Evolutionary conservation across 2,329 filamentous ascomycete species (phyloP), one percentile per base, ranked within the genome.

Genomic region (Purpureocillium lavendulum): DNA sequence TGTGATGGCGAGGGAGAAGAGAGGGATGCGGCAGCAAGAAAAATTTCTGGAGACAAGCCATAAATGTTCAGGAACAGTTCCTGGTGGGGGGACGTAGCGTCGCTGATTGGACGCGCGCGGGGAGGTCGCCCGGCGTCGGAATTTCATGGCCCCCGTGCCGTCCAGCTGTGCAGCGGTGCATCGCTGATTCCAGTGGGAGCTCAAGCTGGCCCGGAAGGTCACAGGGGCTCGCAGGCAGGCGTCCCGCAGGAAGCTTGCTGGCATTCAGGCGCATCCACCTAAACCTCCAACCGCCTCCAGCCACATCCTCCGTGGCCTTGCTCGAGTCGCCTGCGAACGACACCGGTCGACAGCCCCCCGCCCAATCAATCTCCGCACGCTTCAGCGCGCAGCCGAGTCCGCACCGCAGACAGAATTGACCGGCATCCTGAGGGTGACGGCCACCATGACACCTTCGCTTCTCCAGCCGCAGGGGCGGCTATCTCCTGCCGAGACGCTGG

Each of bases 391-490:
- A 26, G 21, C 5, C 21, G n/a, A 30, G 29, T 13, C 13, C n/a
- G 11, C 29, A 6, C 11, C 6, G 26, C 26, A 5, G 13, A 12
- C 11, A 30, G 11, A 7, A 13, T 13, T 30, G 11, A 13, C n/a
- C 12, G 7, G 29, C 29, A 4, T 30, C 13, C 29, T 6, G 17
- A 6, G 12, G 8, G 11, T 12, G 17, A 6, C 16, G 17, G 18
- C 15, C 24, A 35, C 6, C 13, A 77, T 77, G 73, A 53, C 65
- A 11, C 66, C 67, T 6, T 70, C 75, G 30, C 65, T 81, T 14
- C 62, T 78, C 40, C 71, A 71, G 42, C 74, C 76, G 7, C 73
- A 77, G 30, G 68, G 68, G 51, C 67, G 75, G 50, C 67, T 81
- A 28, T 66, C 77, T 24, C 72, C 74, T 10, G 61, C 65, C 24